Conservation (phyloP, 1,139 yeast genomes). For the Suzukiozyma palmioleophila region DNA sequence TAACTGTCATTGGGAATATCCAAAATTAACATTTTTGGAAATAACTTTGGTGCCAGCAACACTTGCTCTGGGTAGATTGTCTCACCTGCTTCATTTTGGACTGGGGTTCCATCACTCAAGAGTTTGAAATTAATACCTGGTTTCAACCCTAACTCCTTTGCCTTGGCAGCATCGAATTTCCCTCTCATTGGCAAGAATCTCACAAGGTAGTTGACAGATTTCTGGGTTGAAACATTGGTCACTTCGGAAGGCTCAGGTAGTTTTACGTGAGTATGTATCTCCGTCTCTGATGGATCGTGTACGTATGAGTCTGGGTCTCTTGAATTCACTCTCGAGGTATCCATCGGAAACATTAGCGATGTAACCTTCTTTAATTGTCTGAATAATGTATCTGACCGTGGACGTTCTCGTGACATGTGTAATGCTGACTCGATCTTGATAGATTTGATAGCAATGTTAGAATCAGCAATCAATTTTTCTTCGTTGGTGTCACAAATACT, state of each 20-base stretch:
- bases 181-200: conserved; percentile 72
- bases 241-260: conserved; percentile 17
- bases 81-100: conserved; percentile 57
- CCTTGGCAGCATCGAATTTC: conserved; percentile 63
- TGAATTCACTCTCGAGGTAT: conserved; percentile 32
- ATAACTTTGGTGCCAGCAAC: conserved; percentile 54
- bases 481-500: conserved; percentile 37
- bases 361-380: conserved; percentile 28
- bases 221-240: conserved; percentile 19
- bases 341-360: conserved; percentile 49
- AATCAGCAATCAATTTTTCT: conserved; percentile 41
- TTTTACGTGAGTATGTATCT: conserved; percentile 39
- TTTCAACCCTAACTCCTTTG: conserved; percentile 64
- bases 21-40: conserved; percentile 59
- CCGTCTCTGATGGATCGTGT: conserved; percentile 36
- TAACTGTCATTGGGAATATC: conserved; percentile 66
- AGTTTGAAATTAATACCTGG: conserved; percentile 56
- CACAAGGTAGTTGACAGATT: conserved; percentile 54
- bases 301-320: conserved; percentile 37
- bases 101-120: conserved; percentile 57
- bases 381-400: conserved; percentile 5
- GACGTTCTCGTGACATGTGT: neutral
- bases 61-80: conserved; percentile 68
- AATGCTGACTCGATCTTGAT: conserved; percentile 28
- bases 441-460: conserved; percentile 49